Percentiles rank a stretch among this genome's conserved stretches.
Conservation (phyloP, 805 yeast genomes). For the Barnettozyma populi region DNA sequence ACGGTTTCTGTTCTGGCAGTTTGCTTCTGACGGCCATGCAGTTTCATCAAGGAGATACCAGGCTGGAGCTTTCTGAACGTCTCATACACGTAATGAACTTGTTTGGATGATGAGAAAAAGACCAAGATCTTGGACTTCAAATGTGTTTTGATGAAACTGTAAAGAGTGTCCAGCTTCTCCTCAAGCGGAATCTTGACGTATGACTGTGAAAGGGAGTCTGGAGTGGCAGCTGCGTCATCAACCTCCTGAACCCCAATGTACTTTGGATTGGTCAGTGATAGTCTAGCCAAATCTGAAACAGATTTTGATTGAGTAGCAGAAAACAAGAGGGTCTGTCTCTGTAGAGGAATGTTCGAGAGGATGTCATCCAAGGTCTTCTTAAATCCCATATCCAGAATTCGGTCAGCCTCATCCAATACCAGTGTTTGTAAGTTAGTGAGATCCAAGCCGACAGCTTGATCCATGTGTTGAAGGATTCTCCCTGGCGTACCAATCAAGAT, state of each 20-base stretch:
- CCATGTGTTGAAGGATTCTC: slow-evolving; percentile 70
- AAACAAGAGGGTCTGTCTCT: slow-evolving; percentile 86
- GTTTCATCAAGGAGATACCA: slow-evolving; percentile 48
- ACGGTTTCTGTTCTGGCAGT: slow-evolving; percentile 76
- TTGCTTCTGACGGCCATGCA: slow-evolving; percentile 88
- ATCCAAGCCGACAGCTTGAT: slow-evolving; percentile 57
- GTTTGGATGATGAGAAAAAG: slow-evolving; percentile 66
- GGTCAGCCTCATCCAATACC: slow-evolving; percentile 91
- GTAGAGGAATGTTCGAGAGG: slow-evolving; percentile 71
- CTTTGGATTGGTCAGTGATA: slow-evolving; percentile 92
- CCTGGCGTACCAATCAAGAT: slow-evolving; percentile 93
- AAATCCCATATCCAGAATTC: slow-evolving; percentile 76
- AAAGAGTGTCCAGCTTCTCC: slow-evolving; percentile 80
- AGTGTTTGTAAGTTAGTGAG: slow-evolving; percentile 61
- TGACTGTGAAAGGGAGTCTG: slow-evolving; percentile 79
- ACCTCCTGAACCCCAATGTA: slow-evolving; percentile 71
- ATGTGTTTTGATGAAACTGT: slow-evolving; percentile 62
- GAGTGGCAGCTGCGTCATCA: slow-evolving; percentile 67
- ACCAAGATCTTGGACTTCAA: slow-evolving; percentile 78
- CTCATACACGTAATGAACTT: slow-evolving; percentile 38
- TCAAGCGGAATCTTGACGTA: slow-evolving; percentile 66
- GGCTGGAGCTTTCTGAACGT: slow-evolving; percentile 25
- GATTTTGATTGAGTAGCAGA: slow-evolving; percentile 92
- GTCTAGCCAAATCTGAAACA: slow-evolving; percentile 72
- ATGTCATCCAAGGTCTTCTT: slow-evolving; percentile 64